Evolutionary conservation across 2,329 filamentous ascomycete species (phyloP).

Genomic region (Fusarium dlaminii): DNA sequence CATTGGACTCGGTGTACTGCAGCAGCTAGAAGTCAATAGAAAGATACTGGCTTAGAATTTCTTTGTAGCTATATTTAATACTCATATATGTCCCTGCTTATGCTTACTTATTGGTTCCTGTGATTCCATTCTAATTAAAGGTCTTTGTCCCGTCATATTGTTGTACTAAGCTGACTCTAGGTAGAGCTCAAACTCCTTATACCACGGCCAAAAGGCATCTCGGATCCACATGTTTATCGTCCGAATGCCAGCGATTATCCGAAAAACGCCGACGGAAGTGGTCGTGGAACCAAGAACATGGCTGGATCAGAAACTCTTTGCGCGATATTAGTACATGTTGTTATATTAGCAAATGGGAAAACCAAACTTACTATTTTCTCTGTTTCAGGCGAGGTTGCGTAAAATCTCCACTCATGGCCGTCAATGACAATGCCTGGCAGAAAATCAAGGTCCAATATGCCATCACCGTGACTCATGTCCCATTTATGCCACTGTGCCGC

Average conservation of each 20-base stretch:
- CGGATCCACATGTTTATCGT: not conserved
- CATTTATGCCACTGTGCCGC: not conserved
- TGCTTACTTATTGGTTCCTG: not conserved
- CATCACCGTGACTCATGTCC: not conserved
- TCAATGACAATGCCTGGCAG: not conserved
- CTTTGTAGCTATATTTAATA: not conserved
- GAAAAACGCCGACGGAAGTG: not conserved
- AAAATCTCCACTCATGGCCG: not conserved
- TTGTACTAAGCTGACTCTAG: not conserved
- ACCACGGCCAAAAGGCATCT: not conserved
- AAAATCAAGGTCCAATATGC: not conserved
- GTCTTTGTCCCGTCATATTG: not conserved
- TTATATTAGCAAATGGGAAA: not conserved
- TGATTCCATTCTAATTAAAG: too few species aligned
- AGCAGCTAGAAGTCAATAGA: fast-evolving
- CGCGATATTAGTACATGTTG: not conserved
- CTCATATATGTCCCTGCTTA: too few species aligned
- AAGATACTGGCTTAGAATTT: not conserved
- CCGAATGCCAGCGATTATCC: not conserved
- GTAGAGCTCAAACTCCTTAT: not conserved
- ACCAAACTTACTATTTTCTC: too few species aligned
- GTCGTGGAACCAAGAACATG: not conserved
- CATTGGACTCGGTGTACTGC: not conserved
- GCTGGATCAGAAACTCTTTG: not conserved
- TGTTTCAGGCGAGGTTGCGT: too few species aligned